Evolutionary conservation across 2,329 filamentous ascomycete species (phyloP).

Genomic region (Cercospora sp.): DNA sequence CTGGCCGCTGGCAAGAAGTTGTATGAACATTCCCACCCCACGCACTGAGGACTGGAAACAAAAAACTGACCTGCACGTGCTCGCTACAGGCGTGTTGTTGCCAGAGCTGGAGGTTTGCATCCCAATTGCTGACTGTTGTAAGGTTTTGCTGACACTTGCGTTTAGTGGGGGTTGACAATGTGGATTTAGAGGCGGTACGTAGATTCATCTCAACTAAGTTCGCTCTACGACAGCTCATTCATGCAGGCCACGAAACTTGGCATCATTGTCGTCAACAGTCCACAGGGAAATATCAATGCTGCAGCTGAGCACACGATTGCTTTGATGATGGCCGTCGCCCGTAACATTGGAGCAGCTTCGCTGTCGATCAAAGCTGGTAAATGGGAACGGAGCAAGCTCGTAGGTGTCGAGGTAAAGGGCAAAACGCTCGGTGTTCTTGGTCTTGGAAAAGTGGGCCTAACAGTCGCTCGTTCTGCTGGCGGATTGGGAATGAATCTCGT

Average conservation of each 20-base stretch:
- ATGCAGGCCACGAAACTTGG: conserved; percentile 65
- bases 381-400: conserved; percentile 71
- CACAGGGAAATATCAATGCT: conserved; percentile 76
- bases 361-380: conserved; percentile 68
- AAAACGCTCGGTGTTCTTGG: conserved; percentile 55
- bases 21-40: background rate
- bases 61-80: background rate
- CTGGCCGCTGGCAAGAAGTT: conserved; percentile 67
- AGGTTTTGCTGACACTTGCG: background rate
- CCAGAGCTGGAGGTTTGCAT: conserved; percentile 61
- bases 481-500: conserved; percentile 75
- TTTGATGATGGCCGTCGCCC: conserved; percentile 70
- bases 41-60: background rate
- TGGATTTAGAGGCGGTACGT: conserved; percentile 62
- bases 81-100: conserved; percentile 62
- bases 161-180: conserved; percentile 77
- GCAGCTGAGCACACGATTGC: conserved; percentile 53
- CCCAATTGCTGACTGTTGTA: background rate
- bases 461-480: conserved; percentile 75
- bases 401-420: conserved; percentile 75
- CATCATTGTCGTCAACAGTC: conserved; percentile 78
- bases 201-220: background rate
- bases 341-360: conserved; percentile 71
- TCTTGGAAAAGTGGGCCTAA: conserved; percentile 61
- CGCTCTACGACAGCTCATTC: background rate